Evolutionary conservation across 805 yeast genomes (phyloP), one percentile per base, ranked within the genome.

Genomic region (Zygotorulaspora danielsina): DNA sequence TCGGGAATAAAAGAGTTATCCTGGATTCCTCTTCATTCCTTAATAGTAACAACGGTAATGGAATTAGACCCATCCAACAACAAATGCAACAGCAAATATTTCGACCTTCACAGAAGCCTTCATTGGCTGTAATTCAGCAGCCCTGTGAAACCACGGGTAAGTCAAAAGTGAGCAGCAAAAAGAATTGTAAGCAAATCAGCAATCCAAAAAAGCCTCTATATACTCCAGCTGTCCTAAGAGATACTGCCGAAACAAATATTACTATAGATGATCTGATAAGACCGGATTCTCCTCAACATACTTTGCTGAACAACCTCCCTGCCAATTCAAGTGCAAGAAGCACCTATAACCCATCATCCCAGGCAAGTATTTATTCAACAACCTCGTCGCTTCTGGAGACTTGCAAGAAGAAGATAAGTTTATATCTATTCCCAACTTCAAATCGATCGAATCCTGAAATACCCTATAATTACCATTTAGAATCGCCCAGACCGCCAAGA

Each of bases 131-230:
- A 13, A 35, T 50, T 10, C 48, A 44, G 11, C 49, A 48, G 18
- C 50, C 53, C n/a, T 12, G 10, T 21, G 24, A 10, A 8, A 21
- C 31, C 4, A 12, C 31, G n/a, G 41, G 41, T 19, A 26, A 26
- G 19, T 17, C 41, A 9, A 34, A 37, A n/a, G 15, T 38, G 12
- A 25, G 24, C n/a, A 32, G 45, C 8, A 55, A 51, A 28, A 49
- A 49, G 19, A 41, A 34, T 6, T 21, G 81, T 16, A 82, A 79
- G 57, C 94, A 87, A 54, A 78, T 88, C 45, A 78, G 79, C 41
- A 82, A 81, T 33, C 89, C 87, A 47, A 76, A 87, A 59, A 82
- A 85, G 54, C 96, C 97, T 7, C 67, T 89, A 67, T 89, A 87
- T 54, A 71, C 84, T 0, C 97, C 97, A 0, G 96, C 96, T 0